Evolutionary conservation across 768 basidiomycete genomes (phyloP).

Genomic region (Lactarius tabidus): DNA sequence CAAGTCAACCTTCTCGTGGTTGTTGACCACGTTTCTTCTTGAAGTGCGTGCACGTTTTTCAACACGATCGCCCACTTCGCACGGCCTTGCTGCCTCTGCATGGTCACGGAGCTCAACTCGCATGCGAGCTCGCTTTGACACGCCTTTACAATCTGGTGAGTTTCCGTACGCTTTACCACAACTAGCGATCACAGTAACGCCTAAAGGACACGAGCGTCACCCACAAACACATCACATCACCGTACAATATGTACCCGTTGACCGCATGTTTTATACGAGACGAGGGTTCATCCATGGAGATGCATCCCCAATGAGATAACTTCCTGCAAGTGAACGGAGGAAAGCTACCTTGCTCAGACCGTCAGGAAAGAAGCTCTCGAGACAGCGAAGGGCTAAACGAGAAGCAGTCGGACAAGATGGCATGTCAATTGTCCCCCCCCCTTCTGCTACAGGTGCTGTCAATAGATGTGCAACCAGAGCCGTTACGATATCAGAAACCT

Average conservation of each 20-base stretch:
- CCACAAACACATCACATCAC: neutral
- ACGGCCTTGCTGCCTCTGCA: neutral
- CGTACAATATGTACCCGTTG: neutral
- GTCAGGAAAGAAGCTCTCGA: neutral
- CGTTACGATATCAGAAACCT: neutral
- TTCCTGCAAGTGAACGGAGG: neutral
- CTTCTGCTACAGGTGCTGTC: neutral
- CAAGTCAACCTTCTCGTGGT: neutral
- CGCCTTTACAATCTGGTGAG: neutral
- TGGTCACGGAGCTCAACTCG: neutral
- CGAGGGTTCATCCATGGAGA: neutral
- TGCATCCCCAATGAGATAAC: neutral
- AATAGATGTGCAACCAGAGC: neutral
- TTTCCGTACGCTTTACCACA: neutral
- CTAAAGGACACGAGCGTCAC: neutral
- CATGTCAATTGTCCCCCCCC: neutral
- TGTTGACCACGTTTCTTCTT: neutral
- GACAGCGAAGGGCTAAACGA: neutral
- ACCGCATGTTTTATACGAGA: neutral
- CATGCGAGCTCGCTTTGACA: neutral
- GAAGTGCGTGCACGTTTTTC: neutral
- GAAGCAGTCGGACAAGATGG: neutral
- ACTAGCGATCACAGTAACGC: neutral
- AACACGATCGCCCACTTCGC: neutral
- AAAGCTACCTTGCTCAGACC: neutral